Base-by-base conservation (phyloP, 352 stramenopile genomes). In the Phytopythium chamaehyphon region DNA sequence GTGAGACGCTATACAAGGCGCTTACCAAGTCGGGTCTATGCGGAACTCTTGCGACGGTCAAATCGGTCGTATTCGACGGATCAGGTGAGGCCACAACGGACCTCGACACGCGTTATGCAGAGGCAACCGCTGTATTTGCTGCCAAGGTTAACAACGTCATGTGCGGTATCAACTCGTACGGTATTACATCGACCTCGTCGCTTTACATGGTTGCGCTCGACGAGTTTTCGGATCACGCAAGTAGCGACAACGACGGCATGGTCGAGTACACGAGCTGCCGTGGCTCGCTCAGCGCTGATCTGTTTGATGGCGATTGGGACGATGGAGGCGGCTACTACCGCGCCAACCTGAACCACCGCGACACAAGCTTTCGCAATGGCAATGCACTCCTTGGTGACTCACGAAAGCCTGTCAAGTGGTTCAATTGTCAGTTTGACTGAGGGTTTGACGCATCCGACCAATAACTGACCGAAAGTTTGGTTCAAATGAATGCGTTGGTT, bases 391-490 rank as follows among this genome's bases (percentile, higher is more conserved):
- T 52, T 48, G 64, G 64, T 33, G 50, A 47, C 38, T 55, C 60
- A 38, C 54, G 64, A 35, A 72, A 72, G 50, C 64, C 64, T 23
- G 50, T 72, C 35, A 66, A 72, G 42, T 72, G 59, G 64, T 59
- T 72, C 51, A 54, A 66, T 39, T 72, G 64, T 40, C 55, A 66
- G 37, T 62, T 71, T 23, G 59, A 63, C 44, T 40, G 28, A 33
- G 36, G 18, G 42, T 11, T 40, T 47, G 16, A 9, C 10, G 8
- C 21, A 38, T 38, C 24, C 22, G 24, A n/a, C 19, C 21, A n/a
- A n/a, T n/a, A n/a, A n/a, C n/a, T n/a, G n/a, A n/a, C n/a, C n/a
- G n/a, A n/a, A n/a, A n/a, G n/a, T n/a, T n/a, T n/a, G n/a, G n/a
- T n/a, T n/a, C n/a, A n/a, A n/a, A n/a, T n/a, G n/a, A n/a, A n/a